phyloP scores from a whole-genome alignment of 2,329 filamentous ascomycete genomes.

The Coleophoma crateriformis region DNA sequence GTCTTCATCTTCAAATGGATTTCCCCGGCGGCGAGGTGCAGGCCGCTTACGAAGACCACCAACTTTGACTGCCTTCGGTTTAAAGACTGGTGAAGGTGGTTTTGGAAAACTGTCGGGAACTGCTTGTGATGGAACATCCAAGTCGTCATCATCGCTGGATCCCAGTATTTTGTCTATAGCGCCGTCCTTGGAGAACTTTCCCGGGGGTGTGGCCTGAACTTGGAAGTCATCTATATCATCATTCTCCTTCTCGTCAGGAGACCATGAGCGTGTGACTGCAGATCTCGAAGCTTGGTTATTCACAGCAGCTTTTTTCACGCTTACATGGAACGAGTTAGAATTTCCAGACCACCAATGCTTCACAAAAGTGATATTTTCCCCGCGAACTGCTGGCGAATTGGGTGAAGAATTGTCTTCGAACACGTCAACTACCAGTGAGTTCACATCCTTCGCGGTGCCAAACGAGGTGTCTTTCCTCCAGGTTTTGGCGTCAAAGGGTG shows the following conservation, averaged over 20 bases:
- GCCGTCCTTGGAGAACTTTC: neutral
- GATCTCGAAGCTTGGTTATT: neutral
- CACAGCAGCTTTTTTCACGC: neutral
- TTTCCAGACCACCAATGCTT: conserved; percentile 22
- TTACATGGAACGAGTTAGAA: neutral
- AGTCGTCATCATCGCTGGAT: conserved; percentile 19
- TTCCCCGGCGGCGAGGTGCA: neutral
- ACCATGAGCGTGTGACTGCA: neutral
- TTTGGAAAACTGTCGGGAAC: conserved; percentile 21
- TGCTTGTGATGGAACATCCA: conserved; percentile 22
- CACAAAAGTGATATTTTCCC: neutral
- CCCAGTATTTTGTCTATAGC: conserved; percentile 6
- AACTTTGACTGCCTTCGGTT: conserved; percentile 7
- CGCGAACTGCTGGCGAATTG: neutral
- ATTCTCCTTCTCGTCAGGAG: conserved; percentile 1
- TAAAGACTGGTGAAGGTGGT: neutral
- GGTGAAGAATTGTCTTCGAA: conserved; percentile 7
- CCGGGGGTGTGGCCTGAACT: conserved; percentile 22
- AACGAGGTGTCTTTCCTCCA: conserved; percentile 12
- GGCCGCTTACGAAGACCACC: conserved; percentile 1
- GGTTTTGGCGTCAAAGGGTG: conserved; percentile 32
- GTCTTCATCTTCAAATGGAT: neutral
- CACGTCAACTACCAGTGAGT: conserved; percentile 13
- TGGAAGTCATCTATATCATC: conserved; percentile 24
- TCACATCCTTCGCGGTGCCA: neutral